These are phyloP conservation scores for Suillus cothurnatus DNA, from an alignment of 768 basidiomycete species.

Conservation along the genomic window DNA sequence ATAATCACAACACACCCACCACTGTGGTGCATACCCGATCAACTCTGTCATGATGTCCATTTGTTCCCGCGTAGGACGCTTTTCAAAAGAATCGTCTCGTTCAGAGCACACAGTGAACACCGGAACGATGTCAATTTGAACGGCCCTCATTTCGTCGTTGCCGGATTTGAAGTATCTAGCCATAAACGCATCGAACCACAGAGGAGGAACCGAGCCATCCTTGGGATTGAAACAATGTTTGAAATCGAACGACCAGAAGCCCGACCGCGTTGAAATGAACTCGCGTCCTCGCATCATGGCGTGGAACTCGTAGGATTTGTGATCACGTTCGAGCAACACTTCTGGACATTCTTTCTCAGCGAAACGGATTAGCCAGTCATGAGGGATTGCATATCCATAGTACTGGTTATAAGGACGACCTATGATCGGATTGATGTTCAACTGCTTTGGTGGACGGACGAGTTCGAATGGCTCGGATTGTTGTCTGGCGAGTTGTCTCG, in stretches of 20 bases:
- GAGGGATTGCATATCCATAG: neutral
- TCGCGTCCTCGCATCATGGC: neutral
- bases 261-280: neutral
- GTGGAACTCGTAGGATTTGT: neutral
- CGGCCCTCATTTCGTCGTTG: neutral
- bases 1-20: no score
- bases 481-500: neutral
- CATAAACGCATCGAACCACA: neutral
- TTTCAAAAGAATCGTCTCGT: neutral
- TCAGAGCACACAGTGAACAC: neutral
- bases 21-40: no score
- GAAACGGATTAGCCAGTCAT: neutral
- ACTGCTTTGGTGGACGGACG: neutral
- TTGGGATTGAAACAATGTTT: neutral
- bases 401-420: neutral
- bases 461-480: neutral
- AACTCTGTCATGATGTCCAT: neutral
- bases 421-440: neutral
- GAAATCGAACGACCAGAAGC: neutral
- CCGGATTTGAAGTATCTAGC: neutral
- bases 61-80: neutral
- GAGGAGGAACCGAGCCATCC: neutral
- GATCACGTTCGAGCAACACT: neutral
- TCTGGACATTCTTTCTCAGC: neutral
- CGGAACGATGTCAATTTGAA: neutral